phyloP scores from a whole-genome alignment of 495 filamentous ascomycete genomes.

The Evernia prunastri region DNA sequence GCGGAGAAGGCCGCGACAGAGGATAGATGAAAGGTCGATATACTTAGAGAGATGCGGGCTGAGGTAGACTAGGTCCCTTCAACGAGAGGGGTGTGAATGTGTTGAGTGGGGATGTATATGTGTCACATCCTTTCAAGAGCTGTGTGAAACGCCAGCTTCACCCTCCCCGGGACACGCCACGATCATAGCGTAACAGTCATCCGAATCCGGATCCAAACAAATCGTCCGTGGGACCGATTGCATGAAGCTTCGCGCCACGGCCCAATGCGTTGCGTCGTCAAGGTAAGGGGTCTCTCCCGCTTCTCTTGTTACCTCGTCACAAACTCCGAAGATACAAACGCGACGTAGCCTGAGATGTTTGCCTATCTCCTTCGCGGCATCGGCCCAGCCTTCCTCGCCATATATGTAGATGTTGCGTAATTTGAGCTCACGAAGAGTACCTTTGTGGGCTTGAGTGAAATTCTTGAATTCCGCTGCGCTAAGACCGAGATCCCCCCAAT shows the following conservation, averaged over 20 bases:
- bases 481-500: not conserved
- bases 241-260: slow-evolving; percentile 1
- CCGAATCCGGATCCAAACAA: not conserved
- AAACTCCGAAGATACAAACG: not conserved
- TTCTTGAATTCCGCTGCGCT: not conserved
- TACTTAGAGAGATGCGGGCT: too few relatives aligned
- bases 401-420: not conserved
- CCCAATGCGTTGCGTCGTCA: not conserved
- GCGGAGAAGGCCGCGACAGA: not conserved
- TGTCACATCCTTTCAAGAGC: too few relatives aligned
- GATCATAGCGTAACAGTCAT: not conserved
- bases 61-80: too few relatives aligned
- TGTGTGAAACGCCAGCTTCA: not conserved
- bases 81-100: too few relatives aligned
- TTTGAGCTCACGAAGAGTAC: not conserved
- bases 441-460: not conserved
- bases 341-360: not conserved
- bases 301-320: not conserved
- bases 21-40: not conserved
- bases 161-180: not conserved
- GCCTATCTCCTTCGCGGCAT: not conserved
- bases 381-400: not conserved
- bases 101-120: too few relatives aligned
- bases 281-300: not conserved
- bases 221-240: not conserved